Conservation (phyloP, 495 filamentous ascomycete species). For the Hypoxylon fuscum region DNA sequence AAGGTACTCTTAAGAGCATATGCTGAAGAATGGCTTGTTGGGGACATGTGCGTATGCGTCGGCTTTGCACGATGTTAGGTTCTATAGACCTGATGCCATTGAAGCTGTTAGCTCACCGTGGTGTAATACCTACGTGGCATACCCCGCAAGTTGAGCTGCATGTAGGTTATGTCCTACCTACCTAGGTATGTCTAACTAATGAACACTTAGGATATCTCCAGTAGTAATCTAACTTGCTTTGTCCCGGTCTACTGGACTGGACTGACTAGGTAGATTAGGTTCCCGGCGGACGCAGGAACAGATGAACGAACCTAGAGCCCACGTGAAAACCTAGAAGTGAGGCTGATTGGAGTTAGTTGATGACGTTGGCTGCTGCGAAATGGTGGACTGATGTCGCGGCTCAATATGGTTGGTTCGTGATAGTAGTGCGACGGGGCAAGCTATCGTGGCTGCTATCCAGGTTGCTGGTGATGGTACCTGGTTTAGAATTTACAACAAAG, state of each 20-base stretch:
- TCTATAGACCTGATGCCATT: too few species aligned
- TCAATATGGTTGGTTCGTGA: conserved; percentile 9
- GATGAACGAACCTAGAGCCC: conserved; percentile 21
- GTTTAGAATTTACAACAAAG: neutral
- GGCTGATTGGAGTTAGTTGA: conserved; percentile 14
- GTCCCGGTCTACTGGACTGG: conserved; percentile 21
- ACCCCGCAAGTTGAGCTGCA: too few species aligned
- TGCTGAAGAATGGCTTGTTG: neutral
- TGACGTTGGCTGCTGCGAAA: conserved; percentile 16
- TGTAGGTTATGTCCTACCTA: too few species aligned
- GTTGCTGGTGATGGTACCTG: neutral
- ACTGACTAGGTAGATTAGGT: conserved; percentile 27
- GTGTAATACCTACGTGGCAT: too few species aligned
- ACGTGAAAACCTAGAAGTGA: conserved; percentile 27
- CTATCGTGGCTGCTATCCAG: too few species aligned
- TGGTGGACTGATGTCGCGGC: conserved; percentile 11
- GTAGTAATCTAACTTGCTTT: neutral
- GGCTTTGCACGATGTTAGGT: too few species aligned
- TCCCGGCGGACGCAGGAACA: conserved; percentile 35
- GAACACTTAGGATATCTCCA: neutral
- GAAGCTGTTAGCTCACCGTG: too few species aligned
- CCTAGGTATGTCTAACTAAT: neutral
- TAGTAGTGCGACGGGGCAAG: neutral
- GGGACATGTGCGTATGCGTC: conserved; percentile 3
- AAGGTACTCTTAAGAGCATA: neutral